phyloP scores from a whole-genome alignment of 2,329 filamentous ascomycete species.

The Colletotrichum somersetense region DNA sequence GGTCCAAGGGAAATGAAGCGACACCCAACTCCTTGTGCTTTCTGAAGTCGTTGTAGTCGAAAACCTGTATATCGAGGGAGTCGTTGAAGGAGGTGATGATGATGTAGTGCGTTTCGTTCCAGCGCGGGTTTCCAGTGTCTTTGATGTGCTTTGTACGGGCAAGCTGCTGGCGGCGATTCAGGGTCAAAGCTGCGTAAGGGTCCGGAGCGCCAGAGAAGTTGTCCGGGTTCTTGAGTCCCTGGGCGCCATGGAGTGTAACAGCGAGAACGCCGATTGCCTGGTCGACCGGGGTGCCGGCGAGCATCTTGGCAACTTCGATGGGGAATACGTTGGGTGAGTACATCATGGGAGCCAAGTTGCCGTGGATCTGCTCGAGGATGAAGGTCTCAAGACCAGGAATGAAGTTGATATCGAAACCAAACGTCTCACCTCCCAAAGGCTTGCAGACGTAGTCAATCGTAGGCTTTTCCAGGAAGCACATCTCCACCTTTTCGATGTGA shows the following conservation, averaged over 20 bases:
- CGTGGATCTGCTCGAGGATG: conserved; percentile 96
- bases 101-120: conserved; percentile 97
- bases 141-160: conserved; percentile 90
- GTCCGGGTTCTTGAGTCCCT: conserved; percentile 94
- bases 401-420: conserved; percentile 99
- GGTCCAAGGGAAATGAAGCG: conserved; percentile 87
- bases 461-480: conserved; percentile 92
- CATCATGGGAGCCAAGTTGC: conserved; percentile 96
- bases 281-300: conserved; percentile 92
- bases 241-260: conserved; percentile 89
- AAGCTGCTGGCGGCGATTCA: conserved; percentile 85
- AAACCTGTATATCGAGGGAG: conserved; percentile 84
- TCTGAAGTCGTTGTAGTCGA: conserved; percentile 94
- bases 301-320: conserved; percentile 98
- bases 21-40: conserved; percentile 96
- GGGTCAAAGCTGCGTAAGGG: conserved; percentile 86
- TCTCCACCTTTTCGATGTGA: conserved; percentile 93
- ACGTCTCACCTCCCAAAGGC: conserved; percentile 91
- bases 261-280: conserved; percentile 95
- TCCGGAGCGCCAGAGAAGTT: conserved; percentile 93
- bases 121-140: conserved; percentile 87
- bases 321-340: conserved; percentile 98
- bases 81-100: conserved; percentile 94
- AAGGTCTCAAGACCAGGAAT: conserved; percentile 94
- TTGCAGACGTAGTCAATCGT: conserved; percentile 98